These are phyloP conservation scores for Penicillium verhagenii DNA, from an alignment of 495 filamentous ascomycete genomes.

Conservation along the genomic window DNA sequence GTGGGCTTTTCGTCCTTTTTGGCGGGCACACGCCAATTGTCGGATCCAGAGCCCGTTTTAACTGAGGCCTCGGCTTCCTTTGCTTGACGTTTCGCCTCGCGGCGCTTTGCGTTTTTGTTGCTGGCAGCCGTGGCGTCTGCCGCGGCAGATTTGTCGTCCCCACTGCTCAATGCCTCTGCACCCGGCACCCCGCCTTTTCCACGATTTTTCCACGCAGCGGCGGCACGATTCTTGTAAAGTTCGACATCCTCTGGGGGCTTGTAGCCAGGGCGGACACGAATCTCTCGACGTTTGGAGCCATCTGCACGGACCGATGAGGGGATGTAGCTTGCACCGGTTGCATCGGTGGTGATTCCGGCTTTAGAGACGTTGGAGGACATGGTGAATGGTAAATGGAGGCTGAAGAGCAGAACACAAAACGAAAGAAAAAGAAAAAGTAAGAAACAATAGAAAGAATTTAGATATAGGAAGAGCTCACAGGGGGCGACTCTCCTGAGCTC, in stretches of 20 bases:
- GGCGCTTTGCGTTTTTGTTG: constrained; percentile 93
- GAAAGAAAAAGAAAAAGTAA: not conserved
- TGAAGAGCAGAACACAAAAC: not conserved
- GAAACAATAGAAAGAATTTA: not conserved
- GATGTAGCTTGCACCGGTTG: constrained; percentile 79
- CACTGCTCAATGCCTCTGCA: constrained; percentile 58
- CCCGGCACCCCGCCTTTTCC: constrained; percentile 78
- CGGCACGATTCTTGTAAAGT: constrained; percentile 89
- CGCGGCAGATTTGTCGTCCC: constrained; percentile 43
- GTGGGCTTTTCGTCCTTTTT: constrained; percentile 34
- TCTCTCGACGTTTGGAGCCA: constrained; percentile 85
- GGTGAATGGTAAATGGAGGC: not conserved
- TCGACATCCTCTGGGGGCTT: constrained; percentile 94
- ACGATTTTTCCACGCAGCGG: constrained; percentile 80
- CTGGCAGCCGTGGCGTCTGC: constrained; percentile 51
- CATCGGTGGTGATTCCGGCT: constrained; percentile 76
- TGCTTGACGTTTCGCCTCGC: constrained; percentile 85
- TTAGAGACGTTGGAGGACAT: constrained; percentile 32
- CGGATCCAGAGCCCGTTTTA: constrained; percentile 35
- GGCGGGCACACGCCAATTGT: constrained; percentile 29
- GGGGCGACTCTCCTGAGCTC: not conserved
- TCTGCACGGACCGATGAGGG: constrained; percentile 84
- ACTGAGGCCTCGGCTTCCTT: constrained; percentile 54
- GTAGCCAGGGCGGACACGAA: constrained; percentile 90
- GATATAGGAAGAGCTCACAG: constrained; percentile 3